A percentile compares a stretch with the other conserved stretches of the same genome.
Conservation (phyloP, 2,329 filamentous ascomycete genomes). For the Chrysoporthe cubensis region DNA sequence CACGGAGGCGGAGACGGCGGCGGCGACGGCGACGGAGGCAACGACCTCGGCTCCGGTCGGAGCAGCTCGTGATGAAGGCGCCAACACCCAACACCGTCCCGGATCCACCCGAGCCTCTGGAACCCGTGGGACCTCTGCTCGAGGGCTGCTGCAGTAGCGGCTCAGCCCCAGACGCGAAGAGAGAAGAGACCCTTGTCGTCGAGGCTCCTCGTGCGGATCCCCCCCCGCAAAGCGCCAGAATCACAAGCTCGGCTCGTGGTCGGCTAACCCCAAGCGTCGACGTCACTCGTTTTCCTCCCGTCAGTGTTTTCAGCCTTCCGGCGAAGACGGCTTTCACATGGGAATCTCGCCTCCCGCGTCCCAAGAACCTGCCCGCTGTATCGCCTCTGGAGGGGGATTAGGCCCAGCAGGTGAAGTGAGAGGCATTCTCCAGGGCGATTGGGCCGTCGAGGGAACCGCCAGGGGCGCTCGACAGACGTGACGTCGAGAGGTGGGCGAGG, state of each 20-base stretch:
- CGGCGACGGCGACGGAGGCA: not conserved
- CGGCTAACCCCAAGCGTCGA: slow-evolving; percentile 29
- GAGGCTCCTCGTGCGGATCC: not conserved
- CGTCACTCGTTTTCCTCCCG: slow-evolving; percentile 18
- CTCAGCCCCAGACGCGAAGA: not conserved
- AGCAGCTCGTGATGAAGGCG: not conserved
- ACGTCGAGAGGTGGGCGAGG: not conserved
- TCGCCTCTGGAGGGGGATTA: not conserved
- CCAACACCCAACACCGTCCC: not conserved
- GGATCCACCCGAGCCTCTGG: slow-evolving; percentile 4
- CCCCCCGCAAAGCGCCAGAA: slow-evolving; percentile 23
- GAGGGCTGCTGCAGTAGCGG: not conserved
- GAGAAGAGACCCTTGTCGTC: not conserved
- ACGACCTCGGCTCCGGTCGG: slow-evolving; percentile 15
- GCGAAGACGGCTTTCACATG: slow-evolving; percentile 21
- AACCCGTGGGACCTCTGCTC: no score
- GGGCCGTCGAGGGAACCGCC: not conserved
- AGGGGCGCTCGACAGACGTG: no score
- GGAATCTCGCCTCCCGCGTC: not conserved
- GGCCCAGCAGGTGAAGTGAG: not conserved
- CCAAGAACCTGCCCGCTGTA: not conserved
- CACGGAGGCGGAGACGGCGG: not conserved
- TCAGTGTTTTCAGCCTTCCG: slow-evolving; percentile 4
- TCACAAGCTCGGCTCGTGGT: slow-evolving; percentile 29
- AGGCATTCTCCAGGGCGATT: not conserved